Base-by-base conservation (phyloP, 192 early-diverging fungal species). In the Obelidium mucronatum region DNA sequence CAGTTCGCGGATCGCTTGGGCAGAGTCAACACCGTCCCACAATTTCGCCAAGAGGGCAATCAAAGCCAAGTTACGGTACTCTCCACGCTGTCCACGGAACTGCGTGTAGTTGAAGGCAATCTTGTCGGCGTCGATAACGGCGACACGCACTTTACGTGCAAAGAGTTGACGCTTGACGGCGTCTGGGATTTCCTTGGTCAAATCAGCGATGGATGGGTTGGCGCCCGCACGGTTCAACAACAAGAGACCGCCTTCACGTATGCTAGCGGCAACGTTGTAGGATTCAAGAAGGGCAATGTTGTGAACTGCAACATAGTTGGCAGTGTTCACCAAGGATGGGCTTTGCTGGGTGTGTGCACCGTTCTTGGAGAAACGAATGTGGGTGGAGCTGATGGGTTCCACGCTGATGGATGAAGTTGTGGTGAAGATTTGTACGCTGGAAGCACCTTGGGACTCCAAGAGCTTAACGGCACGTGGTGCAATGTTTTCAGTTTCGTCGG, bases 291-390 rank as follows among this genome's bases (percentile, higher is more conserved):
- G 44, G 37, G 77, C 69, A 11, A 87, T 44, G 75, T 93, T 85
- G 68, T 95, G 91, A 36, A 94, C 84, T 4, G 78, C 80, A 15
- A 91, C 86, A 67, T 87, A 92, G 63, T 88, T 80, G 3, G 89
- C 91, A 42, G 77, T 55, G 1, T 75, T 65, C 40, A 87, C 69
- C 11, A 84, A 76, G 42, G 75, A 75, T 51, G 82, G 64, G n/a
- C 78, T 71, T 28, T 60, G 54, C 8, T 76, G 73, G 58, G 77
- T 71, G 24, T 71, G 67, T 36, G 65, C 77, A 19, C 79, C 79
- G 15, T 31, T 22, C 39, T 65, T 65, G 44, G 86, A 78, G 74
- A 87, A 91, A 17, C 89, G 82, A 28, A 95, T 56, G 52, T 87
- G 88, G 28, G 91, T 88, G 55, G 81, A 78, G 39, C 87, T 80